Evolutionary conservation across 179 eudicot species (phyloP).

Genomic region (Beta corolliflora): DNA sequence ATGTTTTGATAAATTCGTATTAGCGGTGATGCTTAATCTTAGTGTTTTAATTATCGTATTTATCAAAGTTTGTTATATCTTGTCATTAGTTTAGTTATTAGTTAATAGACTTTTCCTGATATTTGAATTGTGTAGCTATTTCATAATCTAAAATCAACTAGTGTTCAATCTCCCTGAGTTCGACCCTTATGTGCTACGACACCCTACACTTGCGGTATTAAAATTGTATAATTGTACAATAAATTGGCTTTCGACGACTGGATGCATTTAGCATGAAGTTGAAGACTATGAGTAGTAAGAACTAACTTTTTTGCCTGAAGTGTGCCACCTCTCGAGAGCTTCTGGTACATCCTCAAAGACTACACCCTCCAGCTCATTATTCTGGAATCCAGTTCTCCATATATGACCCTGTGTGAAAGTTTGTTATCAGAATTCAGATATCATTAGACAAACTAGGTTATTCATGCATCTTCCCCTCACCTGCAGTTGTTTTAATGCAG

Average conservation of each 20-base stretch:
- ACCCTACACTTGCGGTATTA: too few species aligned
- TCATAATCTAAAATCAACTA: too few species aligned
- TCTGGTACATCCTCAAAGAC: conserved; percentile 91
- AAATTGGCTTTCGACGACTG: not conserved
- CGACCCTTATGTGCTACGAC: too few species aligned
- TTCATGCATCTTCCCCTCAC: conserved; percentile 36
- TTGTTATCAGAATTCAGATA: conserved; percentile 8
- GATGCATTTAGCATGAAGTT: not conserved
- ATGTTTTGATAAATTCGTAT: too few species aligned
- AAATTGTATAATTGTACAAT: not conserved
- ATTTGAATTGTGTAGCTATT: too few species aligned
- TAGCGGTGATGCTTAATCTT: too few species aligned
- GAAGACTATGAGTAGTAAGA: not conserved
- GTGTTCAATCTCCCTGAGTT: too few species aligned
- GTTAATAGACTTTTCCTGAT: too few species aligned
- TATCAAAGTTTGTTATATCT: too few species aligned
- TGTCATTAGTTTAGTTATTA: too few species aligned
- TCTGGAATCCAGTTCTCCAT: conserved; percentile 89
- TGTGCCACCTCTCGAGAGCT: conserved; percentile 89
- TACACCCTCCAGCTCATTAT: conserved; percentile 63
- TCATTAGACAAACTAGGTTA: not conserved
- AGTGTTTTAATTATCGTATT: too few species aligned
- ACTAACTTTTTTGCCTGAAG: conserved; percentile 76
- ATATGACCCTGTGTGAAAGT: conserved; percentile 75
- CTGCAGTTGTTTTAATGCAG: conserved; percentile 88